These are phyloP conservation scores for Lactarius pseudohatsudake DNA, from an alignment of 768 basidiomycete species.

Conservation along the genomic window DNA sequence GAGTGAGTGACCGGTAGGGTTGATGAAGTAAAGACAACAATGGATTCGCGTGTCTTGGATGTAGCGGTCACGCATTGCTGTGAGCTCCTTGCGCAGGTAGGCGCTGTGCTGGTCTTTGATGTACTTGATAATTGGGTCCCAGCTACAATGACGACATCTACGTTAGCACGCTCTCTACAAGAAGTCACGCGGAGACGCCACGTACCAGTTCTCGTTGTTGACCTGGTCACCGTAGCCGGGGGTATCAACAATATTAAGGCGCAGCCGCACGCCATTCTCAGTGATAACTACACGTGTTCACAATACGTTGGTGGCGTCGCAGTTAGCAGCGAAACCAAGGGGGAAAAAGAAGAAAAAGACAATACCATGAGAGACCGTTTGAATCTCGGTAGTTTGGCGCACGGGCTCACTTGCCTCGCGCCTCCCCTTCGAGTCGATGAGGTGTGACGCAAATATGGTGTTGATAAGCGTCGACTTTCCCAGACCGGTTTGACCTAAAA, in stretches of 20 bases:
- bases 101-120: conserved; percentile 99
- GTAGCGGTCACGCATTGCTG: conserved; percentile 97
- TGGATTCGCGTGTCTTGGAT: conserved; percentile 99
- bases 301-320: conserved; percentile 11
- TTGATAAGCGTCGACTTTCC: conserved; percentile 99
- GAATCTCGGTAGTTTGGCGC: conserved; percentile 95
- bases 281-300: conserved; percentile 66
- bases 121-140: conserved; percentile 99
- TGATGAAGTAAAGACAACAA: conserved; percentile 98
- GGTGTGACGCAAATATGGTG: conserved; percentile 98
- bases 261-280: conserved; percentile 92
- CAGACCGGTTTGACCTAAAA: conserved; percentile 88
- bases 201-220: conserved; percentile 97
- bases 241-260: conserved; percentile 97
- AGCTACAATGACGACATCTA: conserved; percentile 49
- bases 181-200: conserved; percentile 8
- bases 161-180: background rate
- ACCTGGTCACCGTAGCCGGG: conserved; percentile 98
- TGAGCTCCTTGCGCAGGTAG: conserved; percentile 97
- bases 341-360: background rate
- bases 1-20: conserved; percentile 95
- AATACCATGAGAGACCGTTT: conserved; percentile 90
- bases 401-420: conserved; percentile 84
- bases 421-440: conserved; percentile 97
- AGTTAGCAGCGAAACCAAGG: background rate